Base-by-base conservation (phyloP, 192 early-diverging fungal genomes). In the Umbelopsis ramanniana region DNA sequence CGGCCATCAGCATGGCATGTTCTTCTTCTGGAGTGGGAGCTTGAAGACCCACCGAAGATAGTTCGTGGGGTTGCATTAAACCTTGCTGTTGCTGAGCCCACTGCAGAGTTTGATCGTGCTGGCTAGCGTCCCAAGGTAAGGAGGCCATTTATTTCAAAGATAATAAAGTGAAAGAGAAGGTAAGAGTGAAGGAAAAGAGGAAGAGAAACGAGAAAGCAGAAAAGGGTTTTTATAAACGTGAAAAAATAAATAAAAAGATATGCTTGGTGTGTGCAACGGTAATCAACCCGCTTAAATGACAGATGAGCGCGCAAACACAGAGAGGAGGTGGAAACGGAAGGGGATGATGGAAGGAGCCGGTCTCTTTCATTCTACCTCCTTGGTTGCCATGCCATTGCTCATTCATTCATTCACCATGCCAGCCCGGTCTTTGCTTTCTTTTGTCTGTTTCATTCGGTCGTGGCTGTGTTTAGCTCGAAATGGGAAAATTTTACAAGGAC, bases 21-120 rank as follows among this genome's bases (percentile, higher is more conserved):
- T 26, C 73, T 52, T 69, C 52, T 57, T 54, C 22, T 46, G 73
- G 68, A 26, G 73, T 21, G 63, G 73, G 45, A 0, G 29, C n/a
- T 66, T 66, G 47, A 0, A 72, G 19, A 50, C 47, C n/a, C 22
- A 66, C 4, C 15, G 35, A 23, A 66, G 71, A 4, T n/a, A 53
- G 10, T 72, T 54, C 15, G 53, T 21, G 52, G 9, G 26, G 40
- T 43, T 43, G 40, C 8, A 43, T 43, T 43, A 43, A 43, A 43
- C 40, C 40, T 43, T 69, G 43, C 5, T 66, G 63, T 8, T 74
- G 57, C n/a, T 72, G 71, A 8, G 4, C 7, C 52, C 48, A 43
- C 40, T 43, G 19, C 14, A 55, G 40, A 10, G 45, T 37, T 23
- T 54, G 50, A 4, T 71, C 52, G 5, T 71, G 35, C 0, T 52